A percentile compares a stretch with the other conserved stretches of the same genome.
These are phyloP conservation scores for Vitis labrusca DNA, from an alignment of 164 flowering plant genomes.

Conservation along the genomic window DNA sequence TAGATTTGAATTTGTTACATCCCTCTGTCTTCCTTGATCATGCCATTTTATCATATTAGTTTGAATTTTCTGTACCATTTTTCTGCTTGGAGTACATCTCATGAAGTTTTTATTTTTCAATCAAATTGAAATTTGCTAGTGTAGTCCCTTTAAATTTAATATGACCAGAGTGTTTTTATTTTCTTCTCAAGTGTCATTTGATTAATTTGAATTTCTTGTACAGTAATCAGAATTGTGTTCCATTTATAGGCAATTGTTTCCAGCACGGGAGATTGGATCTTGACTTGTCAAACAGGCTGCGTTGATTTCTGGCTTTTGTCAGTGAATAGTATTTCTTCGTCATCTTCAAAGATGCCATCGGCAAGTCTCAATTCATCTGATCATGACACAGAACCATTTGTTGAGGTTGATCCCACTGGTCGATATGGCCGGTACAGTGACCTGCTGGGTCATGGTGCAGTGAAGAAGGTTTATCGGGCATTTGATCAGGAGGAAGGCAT, in stretches of 20 bases:
- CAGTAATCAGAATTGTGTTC: neutral
- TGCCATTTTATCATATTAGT: too few species aligned
- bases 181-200: too few species aligned
- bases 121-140: neutral
- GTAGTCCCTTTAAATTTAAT: neutral
- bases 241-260: neutral
- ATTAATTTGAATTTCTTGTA: neutral
- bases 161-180: neutral
- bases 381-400: slow-evolving; percentile 54
- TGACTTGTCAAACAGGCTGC: neutral
- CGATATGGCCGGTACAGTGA: slow-evolving; percentile 68
- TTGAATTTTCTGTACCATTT: too few species aligned
- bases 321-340: neutral
- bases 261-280: neutral
- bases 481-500: slow-evolving; percentile 85
- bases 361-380: slow-evolving; percentile 23
- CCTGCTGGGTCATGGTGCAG: slow-evolving; percentile 67
- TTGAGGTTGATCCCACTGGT: slow-evolving; percentile 72
- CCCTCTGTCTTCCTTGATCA: too few species aligned
- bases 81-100: too few species aligned
- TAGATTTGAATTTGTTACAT: neutral
- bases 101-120: neutral
- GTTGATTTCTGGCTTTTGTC: neutral
- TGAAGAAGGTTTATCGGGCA: slow-evolving; percentile 76
- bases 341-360: slow-evolving; percentile 42